phyloP scores from a whole-genome alignment of 495 filamentous ascomycete genomes.

The Neurospora cerealis region DNA sequence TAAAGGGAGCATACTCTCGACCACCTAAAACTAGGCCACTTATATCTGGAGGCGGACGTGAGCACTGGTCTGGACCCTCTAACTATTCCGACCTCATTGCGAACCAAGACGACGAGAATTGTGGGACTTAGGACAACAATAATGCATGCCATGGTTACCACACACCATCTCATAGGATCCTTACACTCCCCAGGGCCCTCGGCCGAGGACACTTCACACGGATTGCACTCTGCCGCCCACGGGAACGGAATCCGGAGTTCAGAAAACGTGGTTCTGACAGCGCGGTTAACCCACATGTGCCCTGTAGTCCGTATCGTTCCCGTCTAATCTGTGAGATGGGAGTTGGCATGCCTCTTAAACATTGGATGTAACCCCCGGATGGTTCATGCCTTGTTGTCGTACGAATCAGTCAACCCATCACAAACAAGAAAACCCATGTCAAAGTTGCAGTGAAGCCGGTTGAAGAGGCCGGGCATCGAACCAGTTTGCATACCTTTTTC shows the following conservation, averaged over 20 bases:
- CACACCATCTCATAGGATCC: background rate
- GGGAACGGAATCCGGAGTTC: background rate
- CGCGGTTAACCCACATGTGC: background rate
- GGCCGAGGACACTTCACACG: background rate
- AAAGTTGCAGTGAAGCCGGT: background rate
- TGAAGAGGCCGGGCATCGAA: background rate
- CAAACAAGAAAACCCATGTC: background rate
- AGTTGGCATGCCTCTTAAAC: background rate
- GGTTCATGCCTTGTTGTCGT: background rate
- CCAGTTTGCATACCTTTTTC: background rate
- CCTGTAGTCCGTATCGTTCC: background rate
- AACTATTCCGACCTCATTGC: background rate
- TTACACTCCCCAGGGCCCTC: background rate
- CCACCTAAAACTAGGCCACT: background rate
- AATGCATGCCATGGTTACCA: background rate
- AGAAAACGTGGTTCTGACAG: background rate
- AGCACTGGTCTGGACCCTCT: background rate
- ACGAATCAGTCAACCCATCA: background rate
- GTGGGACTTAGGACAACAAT: background rate
- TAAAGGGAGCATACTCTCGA: background rate
- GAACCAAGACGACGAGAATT: background rate
- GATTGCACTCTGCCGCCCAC: background rate
- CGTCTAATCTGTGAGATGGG: background rate
- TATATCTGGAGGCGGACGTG: background rate
- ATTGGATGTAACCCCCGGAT: background rate